These are phyloP conservation scores for Penicillium capsulatum DNA, from an alignment of 2,329 filamentous ascomycete species.

Conservation along the genomic window DNA sequence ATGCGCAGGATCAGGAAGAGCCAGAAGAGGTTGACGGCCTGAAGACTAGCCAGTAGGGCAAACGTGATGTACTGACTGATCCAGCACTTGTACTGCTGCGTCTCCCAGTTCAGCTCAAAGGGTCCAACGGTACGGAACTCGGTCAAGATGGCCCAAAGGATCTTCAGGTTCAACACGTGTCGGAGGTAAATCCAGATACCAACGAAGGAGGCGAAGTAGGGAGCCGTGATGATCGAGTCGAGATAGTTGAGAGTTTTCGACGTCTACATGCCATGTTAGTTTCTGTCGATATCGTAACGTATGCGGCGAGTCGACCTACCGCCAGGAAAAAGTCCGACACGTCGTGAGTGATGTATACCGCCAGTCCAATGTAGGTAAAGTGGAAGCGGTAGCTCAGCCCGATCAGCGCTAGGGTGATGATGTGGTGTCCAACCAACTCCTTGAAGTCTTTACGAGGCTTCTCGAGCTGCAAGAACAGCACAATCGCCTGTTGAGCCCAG, in stretches of 20 bases:
- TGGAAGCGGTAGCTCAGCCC: conserved; percentile 88
- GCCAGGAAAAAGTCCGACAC: conserved; percentile 95
- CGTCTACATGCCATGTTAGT: conserved; percentile 52
- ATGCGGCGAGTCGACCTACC: conserved; percentile 44
- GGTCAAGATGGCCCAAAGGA: conserved; percentile 46
- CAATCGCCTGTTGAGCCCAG: conserved; percentile 92
- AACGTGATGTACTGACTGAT: conserved; percentile 48
- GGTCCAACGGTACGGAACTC: conserved; percentile 47
- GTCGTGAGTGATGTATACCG: conserved; percentile 92
- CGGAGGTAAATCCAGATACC: conserved; percentile 82
- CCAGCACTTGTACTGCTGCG: conserved; percentile 48
- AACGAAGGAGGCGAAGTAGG: conserved; percentile 82
- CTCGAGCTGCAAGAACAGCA: conserved; percentile 79
- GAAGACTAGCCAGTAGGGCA: conserved; percentile 41
- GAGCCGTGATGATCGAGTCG: conserved; percentile 69
- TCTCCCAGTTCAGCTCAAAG: conserved; percentile 48
- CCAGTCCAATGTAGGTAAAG: conserved; percentile 90
- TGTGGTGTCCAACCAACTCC: conserved; percentile 86
- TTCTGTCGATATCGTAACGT: neutral
- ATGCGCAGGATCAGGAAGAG: conserved; percentile 45
- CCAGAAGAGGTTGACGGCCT: conserved; percentile 47
- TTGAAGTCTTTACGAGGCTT: conserved; percentile 94
- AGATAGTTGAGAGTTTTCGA: conserved; percentile 92
- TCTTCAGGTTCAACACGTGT: conserved; percentile 59
- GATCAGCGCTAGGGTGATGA: conserved; percentile 82